Evolutionary conservation across 208 protist species (phyloP), one percentile per base, ranked within the genome.

Genomic region (Trypanosoma melophagium): DNA sequence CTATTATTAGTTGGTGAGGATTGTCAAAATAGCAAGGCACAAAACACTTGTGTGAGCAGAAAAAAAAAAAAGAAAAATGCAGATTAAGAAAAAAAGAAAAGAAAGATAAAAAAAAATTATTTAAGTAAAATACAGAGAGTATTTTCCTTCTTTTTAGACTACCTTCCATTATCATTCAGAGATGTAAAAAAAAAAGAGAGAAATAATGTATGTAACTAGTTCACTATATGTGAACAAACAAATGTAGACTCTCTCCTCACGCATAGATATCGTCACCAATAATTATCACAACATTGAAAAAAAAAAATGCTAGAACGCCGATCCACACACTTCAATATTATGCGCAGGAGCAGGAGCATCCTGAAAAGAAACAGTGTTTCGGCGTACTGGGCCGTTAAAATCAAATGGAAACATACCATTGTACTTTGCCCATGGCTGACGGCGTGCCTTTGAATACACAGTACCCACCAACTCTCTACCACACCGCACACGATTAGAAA

Each of bases 391-490:
- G 5, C 90, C 90, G 22, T 83, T 84, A 76, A 65, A 93, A 68
- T 96, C 90, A 62, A 76, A 76, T 38, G 77, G 87, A 58, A 93
- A 71, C 82, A 94, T 84, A 12, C 91, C 89, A 52, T 90, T 88
- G 55, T 86, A 94, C 73, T 83, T 81, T 13, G 86, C 83, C 90
- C 90, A 96, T 52, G 90, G 90, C 62, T 92, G 83, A 12, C 90
- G 83, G 9, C 83, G 79, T 8, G 71, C 75, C 63, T 89, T 89
- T 59, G 79, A 81, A 69, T 87, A 94, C 12, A 93, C 87, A 0
- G 87, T 96, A 13, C 90, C 90, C 3, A 92, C 68, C 16, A 96
- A 65, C 56, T 92, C 80, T 50, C 66, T 66, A 1, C 89, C 89
- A 24, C 80, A 76, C 41, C 84, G 73, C 44, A 91, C 80, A 25